phyloP scores from a whole-genome alignment of 2,329 filamentous ascomycete genomes.

The Penicillium sp. region DNA sequence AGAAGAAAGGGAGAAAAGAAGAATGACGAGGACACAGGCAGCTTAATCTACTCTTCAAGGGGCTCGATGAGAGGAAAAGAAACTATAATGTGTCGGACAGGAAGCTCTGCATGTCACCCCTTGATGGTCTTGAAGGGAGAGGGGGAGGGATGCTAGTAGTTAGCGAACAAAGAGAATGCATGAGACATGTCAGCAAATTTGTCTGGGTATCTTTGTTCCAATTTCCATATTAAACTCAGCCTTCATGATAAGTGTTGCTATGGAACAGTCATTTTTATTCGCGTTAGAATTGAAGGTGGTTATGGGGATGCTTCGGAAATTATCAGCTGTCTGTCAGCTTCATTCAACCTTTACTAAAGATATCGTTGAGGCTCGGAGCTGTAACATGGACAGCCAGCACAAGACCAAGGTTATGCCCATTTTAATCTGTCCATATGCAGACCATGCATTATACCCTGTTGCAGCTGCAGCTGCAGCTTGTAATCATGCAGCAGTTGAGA shows the following conservation, averaged over 20 bases:
- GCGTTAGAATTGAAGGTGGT: neutral
- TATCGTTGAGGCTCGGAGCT: neutral
- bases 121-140: conserved; percentile 33
- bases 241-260: neutral
- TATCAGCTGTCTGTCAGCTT: neutral
- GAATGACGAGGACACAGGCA: conserved; percentile 16
- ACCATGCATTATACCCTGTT: neutral
- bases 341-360: neutral
- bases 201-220: conserved; percentile 4
- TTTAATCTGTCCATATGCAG: neutral
- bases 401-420: neutral
- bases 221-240: neutral
- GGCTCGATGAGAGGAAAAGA: neutral
- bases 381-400: neutral
- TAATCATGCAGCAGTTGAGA: neutral
- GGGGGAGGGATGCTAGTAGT: conserved; percentile 10
- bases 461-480: neutral
- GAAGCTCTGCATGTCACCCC: conserved; percentile 21
- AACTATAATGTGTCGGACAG: neutral
- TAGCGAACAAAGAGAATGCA: conserved; percentile 14
- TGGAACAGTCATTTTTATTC: neutral
- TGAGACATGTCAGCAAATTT: conserved; percentile 8
- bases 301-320: neutral
- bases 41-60: conserved; percentile 7
- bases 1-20: neutral